These are phyloP conservation scores for Meyerozyma smithsonii DNA, from an alignment of 1,139 yeast genomes.

Conservation along the genomic window DNA sequence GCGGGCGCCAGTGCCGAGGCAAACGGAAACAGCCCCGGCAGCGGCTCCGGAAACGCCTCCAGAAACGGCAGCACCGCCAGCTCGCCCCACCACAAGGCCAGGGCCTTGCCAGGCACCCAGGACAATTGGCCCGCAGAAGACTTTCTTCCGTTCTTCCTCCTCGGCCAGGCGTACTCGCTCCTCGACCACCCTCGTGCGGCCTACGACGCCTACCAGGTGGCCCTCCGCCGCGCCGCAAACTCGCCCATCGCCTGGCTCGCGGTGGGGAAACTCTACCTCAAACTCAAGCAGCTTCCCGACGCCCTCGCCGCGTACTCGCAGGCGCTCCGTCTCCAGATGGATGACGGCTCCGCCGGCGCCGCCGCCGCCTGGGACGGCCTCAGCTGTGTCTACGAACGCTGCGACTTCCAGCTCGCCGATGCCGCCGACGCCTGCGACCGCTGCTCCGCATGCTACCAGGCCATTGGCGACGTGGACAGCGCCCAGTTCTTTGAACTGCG, in stretches of 20 bases:
- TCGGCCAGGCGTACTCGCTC: slow-evolving; percentile 49
- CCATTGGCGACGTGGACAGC: slow-evolving; percentile 42
- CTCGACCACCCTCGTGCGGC: slow-evolving; percentile 47
- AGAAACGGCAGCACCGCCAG: slow-evolving; percentile 20
- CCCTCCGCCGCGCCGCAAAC: slow-evolving; percentile 49
- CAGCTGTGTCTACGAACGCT: slow-evolving; percentile 58
- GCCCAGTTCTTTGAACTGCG: slow-evolving; percentile 41
- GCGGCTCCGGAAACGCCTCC: slow-evolving; percentile 25
- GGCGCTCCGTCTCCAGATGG: slow-evolving; percentile 50
- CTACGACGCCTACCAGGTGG: slow-evolving; percentile 54
- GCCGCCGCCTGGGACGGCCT: slow-evolving; percentile 67
- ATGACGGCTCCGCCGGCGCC: slow-evolving; percentile 44
- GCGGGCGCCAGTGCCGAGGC: too few species aligned
- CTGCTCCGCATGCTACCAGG: slow-evolving; percentile 46
- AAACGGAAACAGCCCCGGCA: too few species aligned
- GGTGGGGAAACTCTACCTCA: slow-evolving; percentile 56
- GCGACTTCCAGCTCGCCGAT: slow-evolving; percentile 55
- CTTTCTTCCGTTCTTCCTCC: slow-evolving; percentile 54
- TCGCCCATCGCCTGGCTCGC: slow-evolving; percentile 63
- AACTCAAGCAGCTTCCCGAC: slow-evolving; percentile 57
- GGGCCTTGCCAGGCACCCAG: neutral
- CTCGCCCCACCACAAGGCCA: neutral
- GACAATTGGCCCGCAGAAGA: slow-evolving; percentile 27
- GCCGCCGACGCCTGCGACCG: slow-evolving; percentile 57
- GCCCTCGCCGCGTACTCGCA: slow-evolving; percentile 66